A percentile compares a stretch with the other conserved stretches of the same genome.
phyloP scores from a whole-genome alignment of 1,139 yeast genomes.

The Scheffersomyces illinoinensis region DNA sequence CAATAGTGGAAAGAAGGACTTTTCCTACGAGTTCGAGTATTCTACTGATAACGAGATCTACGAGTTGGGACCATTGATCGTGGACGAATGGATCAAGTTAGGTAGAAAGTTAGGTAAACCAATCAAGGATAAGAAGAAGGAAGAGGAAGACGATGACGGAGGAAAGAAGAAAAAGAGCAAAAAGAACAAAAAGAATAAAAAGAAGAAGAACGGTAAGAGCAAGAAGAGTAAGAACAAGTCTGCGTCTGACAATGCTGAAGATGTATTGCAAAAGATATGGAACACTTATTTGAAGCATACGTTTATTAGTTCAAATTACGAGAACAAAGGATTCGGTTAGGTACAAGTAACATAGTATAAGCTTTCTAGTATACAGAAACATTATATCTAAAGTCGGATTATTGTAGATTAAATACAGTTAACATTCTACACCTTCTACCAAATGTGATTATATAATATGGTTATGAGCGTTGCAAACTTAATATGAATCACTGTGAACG shows the following conservation, averaged over 20 bases:
- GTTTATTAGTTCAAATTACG: conserved; percentile 66
- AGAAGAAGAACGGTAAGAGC: conserved; percentile 14
- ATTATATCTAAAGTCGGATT: too few relatives aligned
- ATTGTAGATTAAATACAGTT: too few relatives aligned
- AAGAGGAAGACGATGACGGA: conserved; percentile 11
- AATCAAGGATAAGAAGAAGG: conserved; percentile 15
- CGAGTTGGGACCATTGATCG: conserved; percentile 56
- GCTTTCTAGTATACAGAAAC: neutral
- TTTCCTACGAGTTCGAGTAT: conserved; percentile 66
- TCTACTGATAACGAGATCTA: conserved; percentile 62
- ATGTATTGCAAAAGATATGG: conserved; percentile 40
- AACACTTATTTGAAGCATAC: conserved; percentile 47
- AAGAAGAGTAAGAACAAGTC: conserved; percentile 7
- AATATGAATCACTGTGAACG: neutral
- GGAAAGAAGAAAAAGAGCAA: conserved; percentile 6
- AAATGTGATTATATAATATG: too few relatives aligned
- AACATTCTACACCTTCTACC: too few relatives aligned
- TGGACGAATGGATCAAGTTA: conserved; percentile 57
- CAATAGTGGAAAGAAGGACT: conserved; percentile 48
- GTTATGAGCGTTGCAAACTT: neutral
- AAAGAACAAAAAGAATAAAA: conserved; percentile 10
- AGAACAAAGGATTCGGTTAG: conserved; percentile 40
- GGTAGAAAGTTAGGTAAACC: conserved; percentile 56
- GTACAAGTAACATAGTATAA: neutral
- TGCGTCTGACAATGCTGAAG: conserved; percentile 6